Evolutionary conservation across 2,329 filamentous ascomycete genomes (phyloP).

Genomic region (Epichloe elymi): DNA sequence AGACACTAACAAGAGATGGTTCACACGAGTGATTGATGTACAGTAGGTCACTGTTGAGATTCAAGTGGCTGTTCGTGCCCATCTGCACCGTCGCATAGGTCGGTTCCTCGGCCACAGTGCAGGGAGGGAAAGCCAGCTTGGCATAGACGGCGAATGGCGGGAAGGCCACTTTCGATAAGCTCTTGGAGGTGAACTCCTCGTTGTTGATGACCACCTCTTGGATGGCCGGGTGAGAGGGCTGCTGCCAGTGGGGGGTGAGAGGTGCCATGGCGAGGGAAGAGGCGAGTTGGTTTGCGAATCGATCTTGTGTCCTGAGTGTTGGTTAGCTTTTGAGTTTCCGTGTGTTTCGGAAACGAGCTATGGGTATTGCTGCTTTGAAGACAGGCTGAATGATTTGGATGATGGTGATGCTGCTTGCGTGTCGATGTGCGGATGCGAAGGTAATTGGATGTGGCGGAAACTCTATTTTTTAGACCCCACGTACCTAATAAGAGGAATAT

Average conservation of each 20-base stretch:
- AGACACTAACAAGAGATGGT: slow-evolving; percentile 43
- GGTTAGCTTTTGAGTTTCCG: too few relatives aligned
- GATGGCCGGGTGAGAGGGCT: slow-evolving; percentile 46
- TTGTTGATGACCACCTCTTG: slow-evolving; percentile 43
- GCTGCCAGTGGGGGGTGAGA: slow-evolving; percentile 43
- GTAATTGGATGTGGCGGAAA: neutral
- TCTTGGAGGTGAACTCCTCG: slow-evolving; percentile 45
- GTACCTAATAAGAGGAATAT: neutral
- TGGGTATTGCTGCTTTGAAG: too few relatives aligned
- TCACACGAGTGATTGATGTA: slow-evolving; percentile 59
- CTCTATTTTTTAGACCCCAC: neutral
- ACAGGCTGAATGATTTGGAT: neutral
- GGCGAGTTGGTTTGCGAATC: neutral
- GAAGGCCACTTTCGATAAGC: slow-evolving; percentile 39
- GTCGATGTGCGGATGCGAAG: neutral
- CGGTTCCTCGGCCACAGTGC: slow-evolving; percentile 38
- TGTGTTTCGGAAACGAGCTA: too few relatives aligned
- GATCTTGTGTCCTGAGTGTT: neutral
- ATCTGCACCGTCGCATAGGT: slow-evolving; percentile 55
- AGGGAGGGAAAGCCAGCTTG: slow-evolving; percentile 52
- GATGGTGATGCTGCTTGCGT: neutral
- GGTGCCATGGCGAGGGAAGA: slow-evolving; percentile 32
- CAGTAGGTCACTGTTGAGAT: slow-evolving; percentile 51
- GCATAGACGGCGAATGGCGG: slow-evolving; percentile 53
- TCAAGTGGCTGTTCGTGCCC: slow-evolving; percentile 40